These are phyloP conservation scores for Penicillium sp. DNA, from an alignment of 2,329 filamentous ascomycete species.

Conservation along the genomic window DNA sequence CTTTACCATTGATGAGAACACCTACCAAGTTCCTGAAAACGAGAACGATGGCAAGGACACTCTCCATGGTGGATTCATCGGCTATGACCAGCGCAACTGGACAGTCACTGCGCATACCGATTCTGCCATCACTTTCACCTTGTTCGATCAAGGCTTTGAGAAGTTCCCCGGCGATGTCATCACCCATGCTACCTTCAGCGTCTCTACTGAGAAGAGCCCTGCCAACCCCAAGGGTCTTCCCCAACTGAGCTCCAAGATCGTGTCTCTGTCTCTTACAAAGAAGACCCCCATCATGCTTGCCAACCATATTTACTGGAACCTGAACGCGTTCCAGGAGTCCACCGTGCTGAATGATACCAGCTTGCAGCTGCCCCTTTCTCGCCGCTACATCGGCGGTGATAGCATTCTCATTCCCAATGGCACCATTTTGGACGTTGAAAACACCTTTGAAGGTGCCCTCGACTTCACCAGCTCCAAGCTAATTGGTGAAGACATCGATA, in stretches of 20 bases:
- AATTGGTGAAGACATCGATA: conserved; percentile 68
- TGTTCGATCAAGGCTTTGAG: conserved; percentile 46
- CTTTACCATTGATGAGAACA: conserved; percentile 51
- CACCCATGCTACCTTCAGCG: conserved; percentile 48
- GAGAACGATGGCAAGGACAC: conserved; percentile 54
- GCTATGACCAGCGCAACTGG: conserved; percentile 54
- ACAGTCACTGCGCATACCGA: conserved; percentile 46
- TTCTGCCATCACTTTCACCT: conserved; percentile 48
- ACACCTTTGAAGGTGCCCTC: conserved; percentile 56
- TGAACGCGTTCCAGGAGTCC: conserved; percentile 49
- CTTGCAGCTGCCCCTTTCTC: conserved; percentile 48
- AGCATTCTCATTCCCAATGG: conserved; percentile 74
- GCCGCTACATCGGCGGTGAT: conserved; percentile 50
- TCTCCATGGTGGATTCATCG: conserved; percentile 52
- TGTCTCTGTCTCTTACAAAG: conserved; percentile 48
- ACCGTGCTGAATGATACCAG: conserved; percentile 47
- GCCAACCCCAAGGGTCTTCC: conserved; percentile 44
- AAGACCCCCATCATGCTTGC: conserved; percentile 53
- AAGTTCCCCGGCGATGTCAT: conserved; percentile 51
- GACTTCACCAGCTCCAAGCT: conserved; percentile 78
- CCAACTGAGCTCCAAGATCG: conserved; percentile 46
- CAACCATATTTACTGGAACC: conserved; percentile 55
- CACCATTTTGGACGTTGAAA: conserved; percentile 72
- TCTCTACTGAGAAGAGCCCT: conserved; percentile 37
- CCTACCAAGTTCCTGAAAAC: conserved; percentile 53